Base-by-base conservation (phyloP, 371 early-diverging fungal genomes). In the Dichotomocladium elegans region DNA sequence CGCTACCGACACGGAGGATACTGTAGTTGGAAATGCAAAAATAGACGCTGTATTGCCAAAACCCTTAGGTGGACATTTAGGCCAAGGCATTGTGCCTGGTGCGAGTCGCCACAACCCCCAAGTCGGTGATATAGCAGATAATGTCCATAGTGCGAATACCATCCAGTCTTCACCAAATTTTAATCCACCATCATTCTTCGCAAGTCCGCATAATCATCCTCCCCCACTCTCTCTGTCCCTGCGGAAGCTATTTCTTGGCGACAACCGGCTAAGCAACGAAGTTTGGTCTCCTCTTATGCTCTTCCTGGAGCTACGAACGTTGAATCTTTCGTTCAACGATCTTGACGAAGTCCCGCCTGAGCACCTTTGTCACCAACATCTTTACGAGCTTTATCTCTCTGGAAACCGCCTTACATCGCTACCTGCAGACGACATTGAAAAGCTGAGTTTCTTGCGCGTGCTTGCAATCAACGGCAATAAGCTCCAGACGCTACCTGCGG, bases 391-490 rank as follows among this genome's bases (percentile, higher is more conserved):
- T 8, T 90, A 91, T 55, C 58, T 95, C 27, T 86, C 90, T 8
- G 94, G 95, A 3, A 95, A 95, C 58, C 85, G 90, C 28, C 64
- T 96, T 35, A 79, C 90, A 7, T 86, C 86, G 0, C 66, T 95
- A 14, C 95, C 95, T 3, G 90, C 87, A 22, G 92, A 92, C 47
- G 95, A 94, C 42, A 83, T 94, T 27, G 92, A 88, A 49, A 80
- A 79, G 22, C 79, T 91, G 47, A 74, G 82, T 24, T 76, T 66
- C 19, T 51, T 94, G 15, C 80, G 83, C 15, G 76, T 88, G 8
- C 60, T 96, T 31, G 89, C 91, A 58, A 75, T 96, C 46, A 94
- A 95, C 62, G 90, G 91, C 28, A 96, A 96, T 68, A 90, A 88
- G 59, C 70, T 96, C 28, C 89, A 88, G 51, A 91, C 93, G 0